A percentile compares a stretch with the other conserved stretches of the same genome.
Conservation (phyloP, 2,329 filamentous ascomycete genomes). For the Alternaria solani region DNA sequence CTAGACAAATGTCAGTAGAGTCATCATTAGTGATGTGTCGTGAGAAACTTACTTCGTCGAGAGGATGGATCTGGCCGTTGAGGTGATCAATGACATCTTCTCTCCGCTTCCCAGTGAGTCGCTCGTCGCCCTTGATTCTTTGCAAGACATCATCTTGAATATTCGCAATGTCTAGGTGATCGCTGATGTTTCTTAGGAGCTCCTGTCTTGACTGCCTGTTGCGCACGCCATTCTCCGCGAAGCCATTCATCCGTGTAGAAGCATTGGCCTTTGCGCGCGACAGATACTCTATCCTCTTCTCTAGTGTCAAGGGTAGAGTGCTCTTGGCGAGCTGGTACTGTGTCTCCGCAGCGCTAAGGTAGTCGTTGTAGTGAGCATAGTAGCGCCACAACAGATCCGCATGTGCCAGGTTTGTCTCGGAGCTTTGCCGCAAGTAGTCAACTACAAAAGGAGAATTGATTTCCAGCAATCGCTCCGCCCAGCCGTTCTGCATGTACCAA, state of each 20-base stretch:
- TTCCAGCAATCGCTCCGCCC: conserved; percentile 83
- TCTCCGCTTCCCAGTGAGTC: conserved; percentile 71
- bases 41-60: conserved; percentile 72
- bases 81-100: conserved; percentile 71
- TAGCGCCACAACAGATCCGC: conserved; percentile 94
- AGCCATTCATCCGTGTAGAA: conserved; percentile 78
- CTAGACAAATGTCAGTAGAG: conserved; percentile 54
- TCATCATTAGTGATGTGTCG: background rate
- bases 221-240: conserved; percentile 61
- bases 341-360: conserved; percentile 86
- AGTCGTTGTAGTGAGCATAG: conserved; percentile 83
- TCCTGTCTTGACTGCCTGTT: conserved; percentile 80
- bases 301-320: conserved; percentile 79
- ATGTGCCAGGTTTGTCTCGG: conserved; percentile 74
- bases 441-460: conserved; percentile 87
- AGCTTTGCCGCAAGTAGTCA: conserved; percentile 82
- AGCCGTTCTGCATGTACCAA: conserved; percentile 89
- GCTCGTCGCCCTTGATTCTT: conserved; percentile 74
- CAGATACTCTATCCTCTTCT: conserved; percentile 86
- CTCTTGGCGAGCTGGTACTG: conserved; percentile 85
- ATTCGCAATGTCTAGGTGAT: conserved; percentile 89
- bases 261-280: conserved; percentile 92
- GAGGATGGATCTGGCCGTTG: conserved; percentile 77
- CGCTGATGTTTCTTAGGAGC: conserved; percentile 82
- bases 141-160: conserved; percentile 93